A percentile compares a stretch with the other conserved stretches of the same genome.
These are phyloP conservation scores for Eucalyptus pumila DNA, from an alignment of 345 rosid species.

Conservation along the genomic window DNA sequence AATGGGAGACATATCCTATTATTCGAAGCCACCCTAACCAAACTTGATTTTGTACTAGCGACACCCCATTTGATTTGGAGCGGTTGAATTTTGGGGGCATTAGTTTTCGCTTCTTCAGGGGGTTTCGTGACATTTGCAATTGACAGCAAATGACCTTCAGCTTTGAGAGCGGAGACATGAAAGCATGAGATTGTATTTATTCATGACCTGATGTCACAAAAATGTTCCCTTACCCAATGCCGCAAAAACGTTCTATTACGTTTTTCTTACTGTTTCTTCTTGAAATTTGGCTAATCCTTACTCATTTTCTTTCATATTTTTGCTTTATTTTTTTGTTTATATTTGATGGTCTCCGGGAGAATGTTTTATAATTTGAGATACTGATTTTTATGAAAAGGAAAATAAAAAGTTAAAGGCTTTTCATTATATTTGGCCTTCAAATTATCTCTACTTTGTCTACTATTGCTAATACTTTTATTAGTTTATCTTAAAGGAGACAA, in stretches of 20 bases:
- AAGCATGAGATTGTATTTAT: background rate
- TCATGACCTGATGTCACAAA: background rate
- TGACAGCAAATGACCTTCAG: background rate
- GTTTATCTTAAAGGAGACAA: background rate
- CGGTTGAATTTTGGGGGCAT: background rate
- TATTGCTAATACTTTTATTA: background rate
- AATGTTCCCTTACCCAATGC: background rate
- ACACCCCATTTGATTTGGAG: background rate
- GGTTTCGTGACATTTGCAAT: background rate
- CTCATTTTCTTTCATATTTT: too few species aligned
- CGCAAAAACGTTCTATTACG: background rate
- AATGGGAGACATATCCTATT: background rate
- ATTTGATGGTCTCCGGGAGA: background rate
- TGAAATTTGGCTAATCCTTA: background rate
- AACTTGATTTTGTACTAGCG: background rate
- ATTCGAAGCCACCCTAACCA: background rate
- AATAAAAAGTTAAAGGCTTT: background rate
- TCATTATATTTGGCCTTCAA: background rate
- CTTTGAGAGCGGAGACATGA: background rate
- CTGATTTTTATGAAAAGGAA: too few species aligned
- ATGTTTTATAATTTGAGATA: background rate
- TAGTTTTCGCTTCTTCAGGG: background rate
- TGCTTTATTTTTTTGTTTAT: too few species aligned
- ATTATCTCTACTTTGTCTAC: background rate
- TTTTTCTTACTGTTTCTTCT: background rate